phyloP scores from a whole-genome alignment of 768 basidiomycete species.

The Chalciporus sphaerocephalus region DNA sequence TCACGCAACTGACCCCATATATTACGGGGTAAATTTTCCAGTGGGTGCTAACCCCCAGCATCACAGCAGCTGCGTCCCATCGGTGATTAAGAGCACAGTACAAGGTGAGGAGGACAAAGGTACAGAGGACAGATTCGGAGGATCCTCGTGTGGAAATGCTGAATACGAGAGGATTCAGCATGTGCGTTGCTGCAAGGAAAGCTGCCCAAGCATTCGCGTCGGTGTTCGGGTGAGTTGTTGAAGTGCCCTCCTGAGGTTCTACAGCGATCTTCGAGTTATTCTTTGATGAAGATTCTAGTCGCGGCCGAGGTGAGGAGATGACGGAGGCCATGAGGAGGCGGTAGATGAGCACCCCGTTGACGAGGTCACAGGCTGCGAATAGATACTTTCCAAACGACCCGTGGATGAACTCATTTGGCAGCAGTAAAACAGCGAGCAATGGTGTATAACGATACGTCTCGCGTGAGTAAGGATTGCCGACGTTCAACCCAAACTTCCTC shows the following conservation, averaged over 20 bases:
- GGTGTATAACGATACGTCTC: constrained; percentile 98
- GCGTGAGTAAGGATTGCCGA: constrained; percentile 86
- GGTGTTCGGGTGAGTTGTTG: neutral
- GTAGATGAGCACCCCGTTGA: constrained; percentile 73
- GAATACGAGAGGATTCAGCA: constrained; percentile 91
- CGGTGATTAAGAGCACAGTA: constrained; percentile 51
- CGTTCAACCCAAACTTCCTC: constrained; percentile 31
- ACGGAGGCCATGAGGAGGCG: constrained; percentile 50
- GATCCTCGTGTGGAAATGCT: constrained; percentile 97
- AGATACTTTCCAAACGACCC: constrained; percentile 88
- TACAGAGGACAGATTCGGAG: constrained; percentile 82
- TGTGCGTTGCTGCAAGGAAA: constrained; percentile 65
- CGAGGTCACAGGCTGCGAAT: constrained; percentile 78
- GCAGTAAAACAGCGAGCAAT: constrained; percentile 74
- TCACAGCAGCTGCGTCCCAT: constrained; percentile 64
- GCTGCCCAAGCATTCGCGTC: constrained; percentile 38
- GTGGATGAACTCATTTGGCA: constrained; percentile 77
- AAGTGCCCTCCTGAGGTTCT: neutral
- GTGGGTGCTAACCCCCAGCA: constrained; percentile 81
- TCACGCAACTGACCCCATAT: constrained; percentile 75
- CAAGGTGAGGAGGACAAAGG: constrained; percentile 71
- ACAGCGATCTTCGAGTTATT: constrained; percentile 6
- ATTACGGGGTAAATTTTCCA: constrained; percentile 98
- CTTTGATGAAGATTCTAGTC: neutral
- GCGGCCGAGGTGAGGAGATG: constrained; percentile 33